phyloP scores from a whole-genome alignment of 2,329 filamentous ascomycete species.

The Penicillium polonicum region DNA sequence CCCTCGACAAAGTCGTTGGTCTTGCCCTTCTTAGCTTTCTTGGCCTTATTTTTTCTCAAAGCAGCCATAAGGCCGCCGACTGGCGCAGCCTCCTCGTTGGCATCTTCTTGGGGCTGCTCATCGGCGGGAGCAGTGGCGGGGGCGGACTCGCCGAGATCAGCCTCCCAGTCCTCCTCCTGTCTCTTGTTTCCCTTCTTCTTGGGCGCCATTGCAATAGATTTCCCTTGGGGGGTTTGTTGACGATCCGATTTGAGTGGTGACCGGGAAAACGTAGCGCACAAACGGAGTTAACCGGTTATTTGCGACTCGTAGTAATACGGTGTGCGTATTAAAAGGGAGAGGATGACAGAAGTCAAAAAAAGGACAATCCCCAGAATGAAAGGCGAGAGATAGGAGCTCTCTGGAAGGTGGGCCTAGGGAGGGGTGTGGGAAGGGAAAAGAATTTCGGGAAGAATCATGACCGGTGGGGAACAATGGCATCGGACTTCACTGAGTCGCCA shows the following conservation, averaged over 20 bases:
- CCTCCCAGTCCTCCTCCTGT: slow-evolving; percentile 89
- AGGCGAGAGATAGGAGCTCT: slow-evolving; percentile 13
- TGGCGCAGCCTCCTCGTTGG: slow-evolving; percentile 54
- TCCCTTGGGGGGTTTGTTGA: not conserved
- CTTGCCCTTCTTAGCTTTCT: slow-evolving; percentile 88
- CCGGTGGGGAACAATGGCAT: slow-evolving; percentile 23
- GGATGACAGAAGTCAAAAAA: not conserved
- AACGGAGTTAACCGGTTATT: slow-evolving; percentile 31
- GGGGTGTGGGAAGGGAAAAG: slow-evolving; percentile 20
- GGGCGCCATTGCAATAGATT: slow-evolving; percentile 66
- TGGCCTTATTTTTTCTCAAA: slow-evolving; percentile 77
- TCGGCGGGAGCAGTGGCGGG: slow-evolving; percentile 49
- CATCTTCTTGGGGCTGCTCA: slow-evolving; percentile 47
- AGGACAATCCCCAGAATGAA: slow-evolving; percentile 23
- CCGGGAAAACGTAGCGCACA: slow-evolving; percentile 24
- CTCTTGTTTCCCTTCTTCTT: slow-evolving; percentile 94
- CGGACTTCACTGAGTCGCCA: slow-evolving; percentile 19
- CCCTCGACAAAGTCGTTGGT: slow-evolving; percentile 72
- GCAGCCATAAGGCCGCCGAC: slow-evolving; percentile 74
- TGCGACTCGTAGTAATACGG: slow-evolving; percentile 13
- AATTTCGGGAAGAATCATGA: slow-evolving; percentile 29
- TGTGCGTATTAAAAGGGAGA: not conserved
- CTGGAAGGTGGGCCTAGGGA: slow-evolving; percentile 19
- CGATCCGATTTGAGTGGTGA: slow-evolving; percentile 18
- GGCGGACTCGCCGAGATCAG: slow-evolving; percentile 76